Percentiles rank a stretch among this genome's conserved stretches.
Evolutionary conservation across 202 grass and related monocot species (phyloP).

Genomic region (Brachypodium distachyon): DNA sequence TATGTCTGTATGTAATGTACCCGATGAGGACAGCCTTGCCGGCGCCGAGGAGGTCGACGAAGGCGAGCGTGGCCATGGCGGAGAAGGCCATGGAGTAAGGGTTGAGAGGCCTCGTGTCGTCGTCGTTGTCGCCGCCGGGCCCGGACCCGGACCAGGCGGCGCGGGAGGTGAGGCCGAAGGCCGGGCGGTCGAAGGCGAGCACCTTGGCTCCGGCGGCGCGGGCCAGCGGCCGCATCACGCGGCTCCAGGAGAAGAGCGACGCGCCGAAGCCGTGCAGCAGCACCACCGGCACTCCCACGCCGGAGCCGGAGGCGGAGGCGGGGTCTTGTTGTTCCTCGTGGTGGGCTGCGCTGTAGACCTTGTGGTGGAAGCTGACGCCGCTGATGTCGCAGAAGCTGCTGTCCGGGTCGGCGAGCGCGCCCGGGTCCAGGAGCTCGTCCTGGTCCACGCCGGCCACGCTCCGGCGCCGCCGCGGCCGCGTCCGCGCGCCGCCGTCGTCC

Average conservation of each 20-base stretch:
- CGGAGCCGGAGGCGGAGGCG: neutral
- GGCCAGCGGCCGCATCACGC: conserved; percentile 57
- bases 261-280: conserved; percentile 88
- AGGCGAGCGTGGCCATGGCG: conserved; percentile 58
- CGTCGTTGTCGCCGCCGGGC: no score
- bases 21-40: conserved; percentile 65
- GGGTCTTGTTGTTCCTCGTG: conserved; percentile 17
- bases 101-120: conserved; percentile 47
- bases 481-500: conserved; percentile 7
- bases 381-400: conserved; percentile 82
- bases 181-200: conserved; percentile 82
- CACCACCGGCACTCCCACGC: conserved; percentile 33
- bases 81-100: conserved; percentile 90
- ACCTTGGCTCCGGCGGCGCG: conserved; percentile 56
- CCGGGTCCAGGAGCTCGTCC: conserved; percentile 62
- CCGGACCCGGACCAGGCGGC: neutral
- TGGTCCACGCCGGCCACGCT: conserved; percentile 73
- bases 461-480: conserved; percentile 25
- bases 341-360: conserved; percentile 57
- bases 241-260: conserved; percentile 78
- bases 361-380: conserved; percentile 69
- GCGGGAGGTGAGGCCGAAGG: conserved; percentile 73
- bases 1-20: no score
- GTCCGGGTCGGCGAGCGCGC: conserved; percentile 58
- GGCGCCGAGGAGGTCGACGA: conserved; percentile 49